These are phyloP conservation scores for Fusarium euwallaceae DNA, from an alignment of 2,329 filamentous ascomycete species.

Conservation along the genomic window DNA sequence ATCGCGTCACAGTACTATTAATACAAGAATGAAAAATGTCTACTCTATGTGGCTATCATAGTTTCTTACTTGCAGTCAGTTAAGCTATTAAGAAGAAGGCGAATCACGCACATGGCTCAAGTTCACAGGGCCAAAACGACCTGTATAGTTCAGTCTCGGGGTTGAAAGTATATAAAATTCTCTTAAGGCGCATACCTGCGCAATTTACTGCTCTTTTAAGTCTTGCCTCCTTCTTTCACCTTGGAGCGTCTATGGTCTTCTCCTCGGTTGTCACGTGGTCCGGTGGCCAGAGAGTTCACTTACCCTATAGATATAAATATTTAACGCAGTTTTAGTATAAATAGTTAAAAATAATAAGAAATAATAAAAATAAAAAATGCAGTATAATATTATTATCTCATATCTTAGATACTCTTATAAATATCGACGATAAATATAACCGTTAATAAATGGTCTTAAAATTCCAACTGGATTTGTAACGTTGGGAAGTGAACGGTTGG, in stretches of 20 bases:
- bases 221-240: neutral
- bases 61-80: neutral
- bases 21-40: neutral
- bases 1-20: neutral
- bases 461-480: neutral
- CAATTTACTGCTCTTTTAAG: neutral
- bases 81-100: neutral
- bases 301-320: neutral
- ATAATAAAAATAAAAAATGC: neutral
- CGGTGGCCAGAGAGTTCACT: neutral
- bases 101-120: neutral
- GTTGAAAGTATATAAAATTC: neutral
- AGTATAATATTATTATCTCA: neutral
- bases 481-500: neutral
- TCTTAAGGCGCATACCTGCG: neutral
- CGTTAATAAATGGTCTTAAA: too few species aligned
- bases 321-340: neutral
- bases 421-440: too few species aligned
- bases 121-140: neutral
- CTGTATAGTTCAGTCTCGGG: neutral
- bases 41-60: neutral
- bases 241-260: neutral
- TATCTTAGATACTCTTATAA: neutral
- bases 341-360: neutral
- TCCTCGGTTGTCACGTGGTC: neutral